Conservation (phyloP, 495 filamentous ascomycete genomes). For the Collariella sp. region DNA sequence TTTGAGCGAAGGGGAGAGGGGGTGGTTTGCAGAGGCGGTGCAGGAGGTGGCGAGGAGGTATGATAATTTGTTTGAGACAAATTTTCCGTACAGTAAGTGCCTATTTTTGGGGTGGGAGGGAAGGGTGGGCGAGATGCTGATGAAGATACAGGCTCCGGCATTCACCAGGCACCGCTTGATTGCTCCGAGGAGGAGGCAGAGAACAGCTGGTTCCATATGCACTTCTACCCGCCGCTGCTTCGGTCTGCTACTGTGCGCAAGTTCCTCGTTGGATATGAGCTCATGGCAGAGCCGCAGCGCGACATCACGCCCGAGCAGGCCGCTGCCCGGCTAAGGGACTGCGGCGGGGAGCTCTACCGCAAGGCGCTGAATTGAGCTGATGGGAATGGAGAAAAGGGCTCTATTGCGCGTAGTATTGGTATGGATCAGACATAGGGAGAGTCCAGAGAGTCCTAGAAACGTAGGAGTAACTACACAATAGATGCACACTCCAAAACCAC, state of each 20-base stretch:
- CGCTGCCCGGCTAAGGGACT: constrained; percentile 61
- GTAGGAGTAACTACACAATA: neutral
- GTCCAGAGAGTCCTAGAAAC: constrained; percentile 2
- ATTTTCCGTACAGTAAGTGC: constrained; percentile 77
- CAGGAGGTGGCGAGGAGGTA: constrained; percentile 82
- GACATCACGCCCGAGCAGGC: constrained; percentile 98
- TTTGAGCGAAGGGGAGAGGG: constrained; percentile 56
- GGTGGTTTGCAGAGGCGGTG: constrained; percentile 69
- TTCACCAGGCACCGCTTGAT: constrained; percentile 89
- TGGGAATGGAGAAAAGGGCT: neutral
- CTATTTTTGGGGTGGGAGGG: too few relatives aligned
- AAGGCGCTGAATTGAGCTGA: constrained; percentile 45
- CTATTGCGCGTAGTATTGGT: neutral
- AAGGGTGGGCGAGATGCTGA: too few relatives aligned
- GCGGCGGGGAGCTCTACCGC: constrained; percentile 77
- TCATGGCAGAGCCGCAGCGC: constrained; percentile 93
- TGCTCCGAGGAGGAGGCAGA: constrained; percentile 79
- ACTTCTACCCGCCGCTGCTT: constrained; percentile 92
- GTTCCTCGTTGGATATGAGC: constrained; percentile 90
- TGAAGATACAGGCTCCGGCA: constrained; percentile 50
- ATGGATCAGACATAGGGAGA: too few relatives aligned
- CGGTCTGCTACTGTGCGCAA: constrained; percentile 90
- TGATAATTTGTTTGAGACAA: constrained; percentile 94
- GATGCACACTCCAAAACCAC: neutral
- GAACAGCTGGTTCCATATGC: constrained; percentile 83